Base-by-base conservation (phyloP, 495 filamentous ascomycete genomes). In the Aeminium ludgeri region DNA sequence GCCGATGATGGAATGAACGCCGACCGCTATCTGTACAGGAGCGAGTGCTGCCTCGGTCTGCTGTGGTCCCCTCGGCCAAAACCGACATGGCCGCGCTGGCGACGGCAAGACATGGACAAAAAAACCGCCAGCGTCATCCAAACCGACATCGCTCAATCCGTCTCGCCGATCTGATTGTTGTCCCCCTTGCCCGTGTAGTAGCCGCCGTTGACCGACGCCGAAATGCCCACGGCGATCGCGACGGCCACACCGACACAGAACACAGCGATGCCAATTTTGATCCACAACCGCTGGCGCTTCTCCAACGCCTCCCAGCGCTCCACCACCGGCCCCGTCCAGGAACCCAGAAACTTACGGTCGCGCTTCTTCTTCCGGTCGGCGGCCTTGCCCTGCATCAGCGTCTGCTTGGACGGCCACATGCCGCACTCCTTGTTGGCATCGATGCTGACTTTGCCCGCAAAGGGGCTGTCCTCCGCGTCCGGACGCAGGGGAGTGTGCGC, bases 141-240 rank as follows among this genome's bases (percentile, higher is more conserved):
- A 3, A 25, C 8, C 23, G 23, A 3, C 3, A 4, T 8, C 23
- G 4, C 23, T 25, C 23, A 25, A 7, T 40, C 27, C 38, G 38
- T 25, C 29, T 40, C 27, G 6, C 25, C 25, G 17, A 40, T 40
- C 38, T 30, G 18, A 13, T 16, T 20, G 11, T 19, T 25, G 19
- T 44, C 19, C 13, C 29, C 28, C 10, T 36, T 27, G 7, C 31
- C 34, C 1, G 17, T 13, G 27, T 45, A 45, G 18, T 45, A 44
- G 5, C 37, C 38, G 8, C 48, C 48, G 29, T 51, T 38, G 11
- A 78, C 73, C 2, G 70, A 72, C 23, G 60, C 66, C 3, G 65
- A 71, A 40, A 80, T 76, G 6, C 76, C 76, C 43, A 80, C 49
- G 17, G 73, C 74, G 33, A 80, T 62, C 1, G 67, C 73, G 11